Evolutionary conservation across 208 protist genomes (phyloP), one percentile per base, ranked within the genome.

Genomic region (Strigomonas oncopelti): DNA sequence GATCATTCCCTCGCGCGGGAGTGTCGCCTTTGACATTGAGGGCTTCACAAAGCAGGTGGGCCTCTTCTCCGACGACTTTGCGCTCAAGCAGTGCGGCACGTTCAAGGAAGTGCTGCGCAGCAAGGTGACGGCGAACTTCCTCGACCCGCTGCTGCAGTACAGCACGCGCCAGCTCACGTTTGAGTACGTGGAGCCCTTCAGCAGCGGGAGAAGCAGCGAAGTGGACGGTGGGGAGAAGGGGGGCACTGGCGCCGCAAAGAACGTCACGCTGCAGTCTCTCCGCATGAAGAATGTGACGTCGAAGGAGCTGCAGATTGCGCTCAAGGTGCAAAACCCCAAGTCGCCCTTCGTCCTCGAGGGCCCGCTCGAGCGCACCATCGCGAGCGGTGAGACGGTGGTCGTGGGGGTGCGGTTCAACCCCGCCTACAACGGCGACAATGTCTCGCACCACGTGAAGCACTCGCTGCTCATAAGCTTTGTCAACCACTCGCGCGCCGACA

Each of bases 401-500:
- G 71, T 98, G 11, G 77, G 81, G 51, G 71, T 99, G n/a, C 67
- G 45, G 9, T 97, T 96, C 72, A 79, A 97, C 71, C 82, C 95
- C 8, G 46, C 67, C 31, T 97, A 95, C 73, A 80, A 84, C 48
- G 72, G 73, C 16, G 94, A 98, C 69, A 72, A 46, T 65, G 65
- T 85, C 31, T 95, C 91, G 1, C 90, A 94, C 63, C 71, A 67
- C 0, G 71, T 84, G 53, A 94, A 94, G 70, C 71, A 72, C 16
- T 76, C 80, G 58, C 55, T 99, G 0, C 69, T 78, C 28, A 68
- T 99, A 20, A 66, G 72, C 28, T 98, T 97, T 67, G 68, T 63
- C 18, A 90, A 98, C 53, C 97, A 98, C 74, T 76, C 95, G 9
- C 80, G 90, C 56, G 88, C 75, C 5, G 95, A 97, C 74, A 72